Conservation (phyloP, 768 basidiomycete genomes). For the Mycena crocata region DNA sequence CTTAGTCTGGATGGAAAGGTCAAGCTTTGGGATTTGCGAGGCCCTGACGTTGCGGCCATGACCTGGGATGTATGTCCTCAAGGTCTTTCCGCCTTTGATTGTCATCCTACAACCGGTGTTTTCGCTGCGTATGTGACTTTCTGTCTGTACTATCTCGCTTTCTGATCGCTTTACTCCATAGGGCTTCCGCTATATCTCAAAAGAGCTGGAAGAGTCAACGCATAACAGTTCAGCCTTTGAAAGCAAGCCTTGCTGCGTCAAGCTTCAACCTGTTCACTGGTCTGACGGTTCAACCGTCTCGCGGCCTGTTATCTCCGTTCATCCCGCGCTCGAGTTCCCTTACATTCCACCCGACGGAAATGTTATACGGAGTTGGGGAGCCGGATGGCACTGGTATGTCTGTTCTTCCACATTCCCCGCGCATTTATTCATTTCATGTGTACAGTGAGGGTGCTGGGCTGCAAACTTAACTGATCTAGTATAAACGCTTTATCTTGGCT, state of each 20-base stretch:
- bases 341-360: constrained; percentile 87
- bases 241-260: constrained; percentile 51
- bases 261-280: constrained; percentile 65
- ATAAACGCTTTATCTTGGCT: neutral
- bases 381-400: constrained; percentile 73
- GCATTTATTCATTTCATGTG: constrained; percentile 2
- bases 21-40: constrained; percentile 91
- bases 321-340: constrained; percentile 74
- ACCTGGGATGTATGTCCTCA: constrained; percentile 74
- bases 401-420: neutral
- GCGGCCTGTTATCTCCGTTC: constrained; percentile 65
- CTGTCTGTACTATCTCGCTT: constrained; percentile 18
- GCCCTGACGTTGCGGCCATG: constrained; percentile 65
- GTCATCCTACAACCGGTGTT: constrained; percentile 84
- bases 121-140: constrained; percentile 84
- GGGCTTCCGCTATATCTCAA: constrained; percentile 70
- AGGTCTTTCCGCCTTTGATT: constrained; percentile 88
- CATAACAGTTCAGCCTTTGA: constrained; percentile 69
- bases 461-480: constrained; percentile 17
- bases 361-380: constrained; percentile 81
- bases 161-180: constrained; percentile 37
- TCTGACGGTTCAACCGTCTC: constrained; percentile 64
- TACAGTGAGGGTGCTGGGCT: constrained; percentile 25
- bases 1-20: constrained; percentile 88
- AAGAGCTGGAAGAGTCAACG: constrained; percentile 76